Evolutionary conservation across 83 land plant genomes (phyloP), one percentile per base, ranked within the genome.

Genomic region (Diphasiastrum complanatum): DNA sequence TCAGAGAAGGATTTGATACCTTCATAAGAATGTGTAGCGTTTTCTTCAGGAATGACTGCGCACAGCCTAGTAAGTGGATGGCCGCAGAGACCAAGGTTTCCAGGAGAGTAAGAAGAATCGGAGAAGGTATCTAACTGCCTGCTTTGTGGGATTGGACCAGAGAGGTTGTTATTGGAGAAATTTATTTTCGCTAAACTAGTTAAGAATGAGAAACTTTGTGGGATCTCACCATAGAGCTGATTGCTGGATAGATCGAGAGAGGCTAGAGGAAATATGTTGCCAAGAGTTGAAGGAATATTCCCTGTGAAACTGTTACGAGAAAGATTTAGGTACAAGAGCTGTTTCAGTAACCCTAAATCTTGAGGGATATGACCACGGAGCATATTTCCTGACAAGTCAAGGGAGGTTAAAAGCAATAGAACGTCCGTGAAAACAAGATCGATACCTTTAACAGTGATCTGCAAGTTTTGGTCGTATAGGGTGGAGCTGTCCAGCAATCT

Each of bases 71-170:
- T 18, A 4, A 62, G 33, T 0, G 65, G 65, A 12, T 12, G 27
- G 1, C 65, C 65, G 23, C 65, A 62, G 1, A 62, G 22, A 14
- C 59, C 65, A 2, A 8, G 2, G 60, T 62, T 62, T 4, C 51
- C 51, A 25, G 48, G 51, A 58, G 40, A 58, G 59, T 10, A 47
- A 5, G 65, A 62, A 16, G 51, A 29, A 28, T 26, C 20, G 3
- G 4, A 41, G 6, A 62, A 24, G 2, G 65, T 62, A n/a, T 19
- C 33, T 2, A 58, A 32, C 14, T 43, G 51, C 2, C 34, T 19
- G 2, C 65, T 34, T 2, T 29, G 11, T 16, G 65, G 65, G 22
- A 62, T 62, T 2, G 31, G 60, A 10, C 65, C 65, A 12, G 59
- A 47, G 6, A 62, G 59, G 30, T 62, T 30, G 34, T 62, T 62